Base-by-base conservation (phyloP, 768 basidiomycete genomes). In the Mycena alexandri region DNA sequence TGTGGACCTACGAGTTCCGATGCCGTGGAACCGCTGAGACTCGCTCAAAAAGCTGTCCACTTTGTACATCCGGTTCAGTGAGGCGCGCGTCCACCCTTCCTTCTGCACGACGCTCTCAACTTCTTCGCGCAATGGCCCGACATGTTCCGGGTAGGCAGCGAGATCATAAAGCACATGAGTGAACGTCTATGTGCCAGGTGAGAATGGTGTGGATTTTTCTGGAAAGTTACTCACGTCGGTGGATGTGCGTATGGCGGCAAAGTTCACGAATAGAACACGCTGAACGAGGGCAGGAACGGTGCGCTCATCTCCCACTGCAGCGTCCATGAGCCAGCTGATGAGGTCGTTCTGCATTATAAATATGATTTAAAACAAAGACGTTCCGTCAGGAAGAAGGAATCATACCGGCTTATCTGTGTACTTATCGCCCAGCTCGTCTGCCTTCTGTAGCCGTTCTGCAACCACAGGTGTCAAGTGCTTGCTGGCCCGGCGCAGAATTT, bases 241-340 rank as follows among this genome's bases (percentile, higher is more conserved):
- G 44, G 76, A 73, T 0, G 80, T 81, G 59, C 80, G 79, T 34
- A 71, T 76, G 5, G 77, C 74, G 5, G 78, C 78, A 62, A 81
- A 78, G 71, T 80, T 79, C 47, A 79, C 58, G 22, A 74, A 60
- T 5, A 82, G 63, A 12, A 80, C 63, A 14, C 73, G 70, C 16
- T 61, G 55, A 14, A 75, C 73, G 9, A 81, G 65, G 0, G 72
- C 72, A 34, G 71, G 58, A 6, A 75, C 29, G 0, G 69, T 69
- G 33, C 63, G 65, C 29, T 77, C 73, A 5, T 72, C 65, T 7
- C 70, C 72, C 22, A 70, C 43, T 0, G 80, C 79, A 12, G 71
- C 72, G 42, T 78, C 79, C 53, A 82, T 75, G 11, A 81, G 65
- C 82, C 82, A 84, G 48, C 76, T 75, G 1, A 84, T 74, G 51